Base-by-base conservation (phyloP, 1,284 basidiomycete species). In the Cryptococcus sp. region DNA sequence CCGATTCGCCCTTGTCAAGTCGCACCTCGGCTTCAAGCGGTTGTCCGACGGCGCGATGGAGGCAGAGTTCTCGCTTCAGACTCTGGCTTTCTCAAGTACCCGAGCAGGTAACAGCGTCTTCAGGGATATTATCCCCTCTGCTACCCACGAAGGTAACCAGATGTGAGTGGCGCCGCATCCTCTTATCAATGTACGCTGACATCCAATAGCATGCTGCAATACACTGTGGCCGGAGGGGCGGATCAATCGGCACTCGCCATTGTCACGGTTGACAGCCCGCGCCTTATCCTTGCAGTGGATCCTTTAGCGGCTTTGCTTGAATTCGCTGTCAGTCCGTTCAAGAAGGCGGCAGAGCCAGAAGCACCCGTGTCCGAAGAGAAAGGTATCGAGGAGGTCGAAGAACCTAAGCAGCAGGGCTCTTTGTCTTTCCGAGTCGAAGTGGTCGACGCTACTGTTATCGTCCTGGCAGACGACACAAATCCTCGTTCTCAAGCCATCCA, bases 101-200 rank as follows among this genome's bases (percentile, higher is more conserved):
- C 83, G 89, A 49, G 84, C 89, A 0, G 90, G 91, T 7, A 83
- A 83, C 56, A 90, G 91, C 19, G 89, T 86, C 70, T 98, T 95
- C 81, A 85, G 95, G 49, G 95, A 99, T 74, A 94, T 99, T 59
- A 90, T 99, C 60, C 96, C 96, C 1, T 88, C 92, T 15, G 89
- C 91, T 30, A 84, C 87, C 61, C 91, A 97, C 71, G 86, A 90
- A 63, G 86, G 93, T 30, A 93, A 97, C 67, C 96, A 81, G 69
- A 89, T 99, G 77, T 78, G 52, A 65, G 76, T 69, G 13, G 11
- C 25, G 20, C 57, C 41, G 27, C 23, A 7, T 20, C 8, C n/a
- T 17, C n/a, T 19, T 16, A 22, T 30, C 16, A 5, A 30, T 54
- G 22, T 20, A 49, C 30, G 50, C 56, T 56, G 45, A 56, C 49